phyloP scores from a whole-genome alignment of 2,329 filamentous ascomycete genomes.

The Tolypocladium guangdongense region DNA sequence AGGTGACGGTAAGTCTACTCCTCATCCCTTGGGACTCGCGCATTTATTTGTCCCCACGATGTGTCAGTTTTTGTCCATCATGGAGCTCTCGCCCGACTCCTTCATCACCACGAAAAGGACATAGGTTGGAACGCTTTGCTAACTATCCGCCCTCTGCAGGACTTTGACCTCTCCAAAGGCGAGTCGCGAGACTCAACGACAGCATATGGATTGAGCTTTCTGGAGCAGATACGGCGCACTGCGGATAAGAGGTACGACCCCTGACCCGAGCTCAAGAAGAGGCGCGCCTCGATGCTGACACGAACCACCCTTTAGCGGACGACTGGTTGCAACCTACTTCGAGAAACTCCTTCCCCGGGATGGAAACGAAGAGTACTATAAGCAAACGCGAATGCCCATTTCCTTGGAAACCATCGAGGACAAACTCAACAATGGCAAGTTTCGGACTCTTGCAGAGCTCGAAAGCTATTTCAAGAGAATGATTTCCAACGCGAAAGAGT shows the following conservation, averaged over 20 bases:
- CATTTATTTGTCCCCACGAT: not conserved
- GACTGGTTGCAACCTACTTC: constrained; percentile 64
- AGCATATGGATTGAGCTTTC: constrained; percentile 58
- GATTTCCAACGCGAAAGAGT: constrained; percentile 79
- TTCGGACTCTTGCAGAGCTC: constrained; percentile 59
- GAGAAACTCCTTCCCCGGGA: constrained; percentile 56
- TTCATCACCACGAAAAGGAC: not conserved
- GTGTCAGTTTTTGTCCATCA: not conserved
- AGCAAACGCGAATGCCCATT: constrained; percentile 65
- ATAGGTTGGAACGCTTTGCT: not conserved
- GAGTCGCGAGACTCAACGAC: constrained; percentile 61
- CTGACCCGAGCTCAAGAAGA: not conserved
- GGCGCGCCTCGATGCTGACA: constrained; percentile 7
- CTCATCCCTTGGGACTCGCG: not conserved
- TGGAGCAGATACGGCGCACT: constrained; percentile 64
- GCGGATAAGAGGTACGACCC: constrained; percentile 68
- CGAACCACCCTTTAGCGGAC: constrained; percentile 41
- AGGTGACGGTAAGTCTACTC: constrained; percentile 33
- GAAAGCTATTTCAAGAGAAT: constrained; percentile 84
- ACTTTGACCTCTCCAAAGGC: constrained; percentile 38
- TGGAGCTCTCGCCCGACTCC: not conserved
- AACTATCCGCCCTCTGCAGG: constrained; percentile 9
- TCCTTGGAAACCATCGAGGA: constrained; percentile 67
- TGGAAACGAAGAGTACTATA: constrained; percentile 65
- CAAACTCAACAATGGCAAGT: constrained; percentile 59